These are phyloP conservation scores for Apocynum venetum DNA, from an alignment of 257 asterid species.

Conservation along the genomic window DNA sequence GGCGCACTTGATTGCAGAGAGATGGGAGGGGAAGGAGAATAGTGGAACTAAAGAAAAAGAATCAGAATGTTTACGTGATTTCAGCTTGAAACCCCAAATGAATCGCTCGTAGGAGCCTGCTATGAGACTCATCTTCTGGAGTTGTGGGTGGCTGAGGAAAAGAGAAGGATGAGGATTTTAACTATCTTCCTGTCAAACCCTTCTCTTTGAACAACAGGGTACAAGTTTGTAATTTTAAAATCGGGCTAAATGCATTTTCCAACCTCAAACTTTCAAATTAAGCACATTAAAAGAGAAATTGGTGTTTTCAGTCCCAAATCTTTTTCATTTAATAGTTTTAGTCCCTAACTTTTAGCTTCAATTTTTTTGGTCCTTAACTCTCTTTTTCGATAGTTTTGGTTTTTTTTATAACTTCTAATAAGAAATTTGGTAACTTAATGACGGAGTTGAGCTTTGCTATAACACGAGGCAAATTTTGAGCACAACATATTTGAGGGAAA, in stretches of 20 bases:
- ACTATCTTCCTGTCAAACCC: not conserved
- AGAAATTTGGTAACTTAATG: too few species aligned
- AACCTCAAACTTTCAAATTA: not conserved
- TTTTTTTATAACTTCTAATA: too few species aligned
- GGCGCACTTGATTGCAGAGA: slow-evolving; percentile 80
- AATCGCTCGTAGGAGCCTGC: slow-evolving; percentile 97
- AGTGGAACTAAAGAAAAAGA: slow-evolving; percentile 45
- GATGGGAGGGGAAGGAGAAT: slow-evolving; percentile 95
- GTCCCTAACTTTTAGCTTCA: too few species aligned
- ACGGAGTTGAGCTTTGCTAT: too few species aligned
- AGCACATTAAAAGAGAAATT: too few species aligned
- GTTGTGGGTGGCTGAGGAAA: not conserved
- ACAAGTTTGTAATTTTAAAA: not conserved
- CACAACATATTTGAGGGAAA: too few species aligned
- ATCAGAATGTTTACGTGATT: slow-evolving; percentile 31
- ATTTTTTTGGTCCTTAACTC: too few species aligned
- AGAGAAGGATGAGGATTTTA: not conserved
- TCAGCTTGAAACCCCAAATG: slow-evolving; percentile 86
- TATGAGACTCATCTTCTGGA: slow-evolving; percentile 47
- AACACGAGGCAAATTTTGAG: too few species aligned
- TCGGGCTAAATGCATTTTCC: too few species aligned
- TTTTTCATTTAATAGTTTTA: too few species aligned
- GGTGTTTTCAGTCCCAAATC: too few species aligned
- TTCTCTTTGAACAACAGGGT: not conserved
- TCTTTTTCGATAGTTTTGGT: too few species aligned